phyloP scores from a whole-genome alignment of 495 filamentous ascomycete species.

The Rhypophila decipiens region DNA sequence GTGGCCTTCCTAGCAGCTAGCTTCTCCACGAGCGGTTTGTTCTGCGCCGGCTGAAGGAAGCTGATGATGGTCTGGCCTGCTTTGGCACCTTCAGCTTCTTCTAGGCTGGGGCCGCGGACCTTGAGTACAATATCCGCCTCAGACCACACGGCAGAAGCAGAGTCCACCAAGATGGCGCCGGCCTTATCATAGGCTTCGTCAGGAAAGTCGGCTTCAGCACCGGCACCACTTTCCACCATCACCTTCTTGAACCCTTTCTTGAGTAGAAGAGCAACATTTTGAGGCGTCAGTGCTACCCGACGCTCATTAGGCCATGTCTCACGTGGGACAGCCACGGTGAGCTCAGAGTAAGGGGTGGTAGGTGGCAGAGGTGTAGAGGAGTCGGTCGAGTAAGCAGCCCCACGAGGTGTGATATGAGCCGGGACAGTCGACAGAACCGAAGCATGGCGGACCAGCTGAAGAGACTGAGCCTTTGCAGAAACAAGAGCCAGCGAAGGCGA shows the following conservation, averaged over 20 bases:
- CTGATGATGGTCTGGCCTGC: constrained; percentile 65
- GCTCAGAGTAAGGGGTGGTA: constrained; percentile 56
- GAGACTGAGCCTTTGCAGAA: constrained; percentile 8
- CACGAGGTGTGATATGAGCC: not conserved
- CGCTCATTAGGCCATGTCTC: constrained; percentile 67
- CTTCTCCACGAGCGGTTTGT: constrained; percentile 59
- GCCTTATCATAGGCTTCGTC: constrained; percentile 65
- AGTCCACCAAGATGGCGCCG: constrained; percentile 64
- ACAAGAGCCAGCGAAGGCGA: constrained; percentile 17
- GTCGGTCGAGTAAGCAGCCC: constrained; percentile 26
- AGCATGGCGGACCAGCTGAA: constrained; percentile 28
- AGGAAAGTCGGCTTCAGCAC: constrained; percentile 63
- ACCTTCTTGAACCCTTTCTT: constrained; percentile 75
- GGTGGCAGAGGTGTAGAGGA: constrained; percentile 34
- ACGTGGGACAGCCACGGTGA: constrained; percentile 65
- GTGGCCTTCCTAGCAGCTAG: constrained; percentile 58
- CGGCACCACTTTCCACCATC: constrained; percentile 67
- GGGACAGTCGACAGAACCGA: constrained; percentile 24
- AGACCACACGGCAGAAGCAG: constrained; percentile 51
- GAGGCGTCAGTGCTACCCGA: constrained; percentile 72
- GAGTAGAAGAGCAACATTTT: constrained; percentile 66
- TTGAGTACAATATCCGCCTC: constrained; percentile 71
- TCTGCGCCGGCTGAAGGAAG: constrained; percentile 69
- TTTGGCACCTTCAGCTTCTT: constrained; percentile 54
- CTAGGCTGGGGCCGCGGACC: constrained; percentile 62